Percentiles rank a stretch among this genome's conserved stretches.
Evolutionary conservation across 371 early-diverging fungal genomes (phyloP).

Genomic region (Syncephalastrum monosporum): DNA sequence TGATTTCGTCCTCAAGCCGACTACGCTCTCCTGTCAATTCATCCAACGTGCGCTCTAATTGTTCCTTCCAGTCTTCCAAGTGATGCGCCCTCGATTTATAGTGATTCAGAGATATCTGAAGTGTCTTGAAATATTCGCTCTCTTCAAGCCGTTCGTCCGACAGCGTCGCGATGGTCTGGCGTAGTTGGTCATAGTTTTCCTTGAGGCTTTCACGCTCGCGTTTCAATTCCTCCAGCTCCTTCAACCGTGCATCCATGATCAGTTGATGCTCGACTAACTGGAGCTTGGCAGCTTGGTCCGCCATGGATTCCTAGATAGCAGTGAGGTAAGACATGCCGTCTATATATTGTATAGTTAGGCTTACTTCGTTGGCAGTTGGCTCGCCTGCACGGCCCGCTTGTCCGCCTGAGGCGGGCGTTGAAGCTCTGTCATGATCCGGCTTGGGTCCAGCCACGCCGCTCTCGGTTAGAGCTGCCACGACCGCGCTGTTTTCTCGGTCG

Average conservation of each 20-base stretch:
- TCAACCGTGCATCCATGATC: slow-evolving; percentile 59
- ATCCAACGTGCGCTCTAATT: slow-evolving; percentile 22
- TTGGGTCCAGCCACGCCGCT: slow-evolving; percentile 19
- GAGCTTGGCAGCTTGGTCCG: slow-evolving; percentile 26
- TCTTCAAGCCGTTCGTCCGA: slow-evolving; percentile 56
- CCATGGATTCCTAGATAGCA: slow-evolving; percentile 2
- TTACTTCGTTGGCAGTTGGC: too few relatives aligned
- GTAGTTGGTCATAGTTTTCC: slow-evolving; percentile 56
- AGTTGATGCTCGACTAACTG: slow-evolving; percentile 38
- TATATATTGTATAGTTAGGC: not conserved
- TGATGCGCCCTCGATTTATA: slow-evolving; percentile 30
- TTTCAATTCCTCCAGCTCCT: slow-evolving; percentile 75
- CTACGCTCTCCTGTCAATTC: slow-evolving; percentile 20
- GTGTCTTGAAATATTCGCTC: slow-evolving; percentile 44
- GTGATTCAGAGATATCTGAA: slow-evolving; percentile 59
- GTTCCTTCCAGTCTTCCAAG: slow-evolving; percentile 26
- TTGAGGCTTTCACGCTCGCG: slow-evolving; percentile 58
- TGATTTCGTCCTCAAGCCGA: slow-evolving; percentile 23
- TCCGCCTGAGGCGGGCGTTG: slow-evolving; percentile 1
- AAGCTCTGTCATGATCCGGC: not conserved
- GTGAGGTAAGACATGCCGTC: slow-evolving; percentile 1
- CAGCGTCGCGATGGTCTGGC: slow-evolving; percentile 30
- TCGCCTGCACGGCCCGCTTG: too few relatives aligned
- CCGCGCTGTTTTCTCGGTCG: slow-evolving; percentile 34
- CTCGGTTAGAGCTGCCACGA: slow-evolving; percentile 24